Base-by-base conservation (phyloP, 2,329 filamentous ascomycete species). In the Cyclaneusma minus region DNA sequence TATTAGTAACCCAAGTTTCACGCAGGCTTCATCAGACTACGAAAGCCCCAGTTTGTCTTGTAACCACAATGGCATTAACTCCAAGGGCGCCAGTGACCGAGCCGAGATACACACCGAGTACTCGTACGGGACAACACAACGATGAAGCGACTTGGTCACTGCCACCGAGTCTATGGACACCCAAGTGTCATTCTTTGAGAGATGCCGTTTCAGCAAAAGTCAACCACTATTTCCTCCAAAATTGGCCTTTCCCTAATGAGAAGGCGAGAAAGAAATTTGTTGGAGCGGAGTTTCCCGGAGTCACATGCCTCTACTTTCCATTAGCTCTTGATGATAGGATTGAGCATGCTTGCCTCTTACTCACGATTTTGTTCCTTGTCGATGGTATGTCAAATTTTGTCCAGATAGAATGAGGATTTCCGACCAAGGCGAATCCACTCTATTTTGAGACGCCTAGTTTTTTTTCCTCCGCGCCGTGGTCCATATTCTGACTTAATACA, bases 291-390 rank as follows among this genome's bases (percentile, higher is more conserved):
- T 53, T 50, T 28, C 42, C 48, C 6, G 34, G 39, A 3, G 47
- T 49, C n/a, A 52, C 50, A 1, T 58, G 54, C 33, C 38, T 48
- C 5, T 51, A 51, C 28, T 56, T 48, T 28, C 54, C 53, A 0
- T 31, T 36, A 15, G 48, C 54, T 2, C 15, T 38, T 11, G 47
- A 56, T 29, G 51, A 54, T 26, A 36, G 56, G 2, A 55, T 58
- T 13, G 24, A 37, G 7, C 52, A 45, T 25, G 53, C 48, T 1
- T 55, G 52, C 33, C 36, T 42, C 3, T 39, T 61, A 1, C 29
- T 57, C 5, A 54, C 54, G 1, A 15, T 57, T 2, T 34, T 56
- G 2, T 60, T 60, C 28, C 31, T 60, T 1, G 44, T 58, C 15
- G 55, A 60, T 35, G 56, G 54, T 55, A 39, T 28, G 46, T 29